A percentile compares a stretch with the other conserved stretches of the same genome.
Conservation (phyloP, 1,284 basidiomycete genomes). For the Moniliella sp. region DNA sequence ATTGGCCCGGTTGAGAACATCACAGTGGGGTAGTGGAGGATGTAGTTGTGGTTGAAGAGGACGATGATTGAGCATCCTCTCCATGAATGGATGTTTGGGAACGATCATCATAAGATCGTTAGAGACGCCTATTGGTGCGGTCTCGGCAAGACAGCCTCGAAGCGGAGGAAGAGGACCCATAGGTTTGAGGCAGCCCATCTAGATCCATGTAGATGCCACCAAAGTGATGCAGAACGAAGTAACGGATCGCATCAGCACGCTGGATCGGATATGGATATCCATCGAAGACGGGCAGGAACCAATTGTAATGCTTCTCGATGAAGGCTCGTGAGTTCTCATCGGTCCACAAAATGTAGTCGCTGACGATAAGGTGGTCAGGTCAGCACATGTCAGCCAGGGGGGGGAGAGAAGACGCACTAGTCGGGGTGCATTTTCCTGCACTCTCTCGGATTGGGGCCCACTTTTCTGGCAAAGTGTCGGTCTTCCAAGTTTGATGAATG, state of each 20-base stretch:
- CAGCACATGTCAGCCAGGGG: not conserved
- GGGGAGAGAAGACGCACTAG: constrained; percentile 46
- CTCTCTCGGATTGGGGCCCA: constrained; percentile 45
- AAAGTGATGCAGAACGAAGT: constrained; percentile 78
- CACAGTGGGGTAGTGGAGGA: constrained; percentile 91
- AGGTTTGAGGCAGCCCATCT: constrained; percentile 78
- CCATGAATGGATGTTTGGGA: constrained; percentile 67
- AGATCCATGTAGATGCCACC: constrained; percentile 92
- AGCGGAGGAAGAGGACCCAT: constrained; percentile 69
- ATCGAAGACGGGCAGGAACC: constrained; percentile 81
- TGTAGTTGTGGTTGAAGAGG: constrained; percentile 77
- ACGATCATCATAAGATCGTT: constrained; percentile 90
- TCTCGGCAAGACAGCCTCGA: constrained; percentile 74
- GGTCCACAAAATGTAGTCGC: constrained; percentile 92
- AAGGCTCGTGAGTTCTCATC: constrained; percentile 73
- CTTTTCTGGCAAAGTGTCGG: constrained; percentile 55
- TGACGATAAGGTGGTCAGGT: constrained; percentile 29
- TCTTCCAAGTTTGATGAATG: constrained; percentile 96
- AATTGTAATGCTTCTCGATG: constrained; percentile 66
- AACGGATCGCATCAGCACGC: constrained; percentile 87
- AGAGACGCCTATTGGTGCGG: constrained; percentile 65
- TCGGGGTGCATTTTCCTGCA: constrained; percentile 43
- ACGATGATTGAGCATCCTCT: constrained; percentile 66
- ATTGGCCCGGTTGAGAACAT: constrained; percentile 84
- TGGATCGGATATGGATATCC: constrained; percentile 81